Evolutionary conservation across 2,329 filamentous ascomycete species (phyloP), one percentile per base, ranked within the genome.

Genomic region (Fusarium transvaalense): DNA sequence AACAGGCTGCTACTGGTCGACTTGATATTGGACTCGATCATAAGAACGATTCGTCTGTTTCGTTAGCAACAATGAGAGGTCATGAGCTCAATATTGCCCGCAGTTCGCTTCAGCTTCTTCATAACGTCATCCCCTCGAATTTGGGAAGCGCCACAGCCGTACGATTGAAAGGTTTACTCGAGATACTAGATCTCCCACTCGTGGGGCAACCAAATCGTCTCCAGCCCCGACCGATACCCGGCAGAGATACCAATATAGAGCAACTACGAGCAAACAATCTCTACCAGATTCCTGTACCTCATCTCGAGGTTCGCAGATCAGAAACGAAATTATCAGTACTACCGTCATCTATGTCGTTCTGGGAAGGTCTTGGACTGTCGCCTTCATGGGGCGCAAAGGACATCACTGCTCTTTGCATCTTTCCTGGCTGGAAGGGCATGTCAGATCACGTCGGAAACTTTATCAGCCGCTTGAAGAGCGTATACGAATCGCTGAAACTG

Each of bases 331-430:
- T 94, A 57, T 92, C 93, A 13, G 83, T 97, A 38, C 82, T 95
- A 23, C 91, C 93, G 3, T 87, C 92, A 1, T 91, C 92, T 0
- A 81, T 95, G 21, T 81, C 85, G 1, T 97, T 96, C 74, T 97
- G 93, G 93, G 92, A 96, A 75, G 89, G 90, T 46, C 81, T 97
- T 19, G 91, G 92, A 0, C 83, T 97, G 3, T 88, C 88, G 3
- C 93, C 93, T 5, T 87, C 88, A 10, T 88, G 88, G 61, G 91
- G 92, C 1, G 75, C 83, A 10, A 97, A 97, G 76, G 88, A 95
- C 64, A 81, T 96, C 31, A 84, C 86, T 35, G 86, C 89, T 0
- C 86, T 92, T 47, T 93, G 91, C 74, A 82, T 96, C 3, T 91
- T 90, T 66, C 92, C 92, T 0, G 82, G 85, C 51, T 87, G 87